Conservation (phyloP, 73 alveolate species). For the Loxodes magnus region DNA sequence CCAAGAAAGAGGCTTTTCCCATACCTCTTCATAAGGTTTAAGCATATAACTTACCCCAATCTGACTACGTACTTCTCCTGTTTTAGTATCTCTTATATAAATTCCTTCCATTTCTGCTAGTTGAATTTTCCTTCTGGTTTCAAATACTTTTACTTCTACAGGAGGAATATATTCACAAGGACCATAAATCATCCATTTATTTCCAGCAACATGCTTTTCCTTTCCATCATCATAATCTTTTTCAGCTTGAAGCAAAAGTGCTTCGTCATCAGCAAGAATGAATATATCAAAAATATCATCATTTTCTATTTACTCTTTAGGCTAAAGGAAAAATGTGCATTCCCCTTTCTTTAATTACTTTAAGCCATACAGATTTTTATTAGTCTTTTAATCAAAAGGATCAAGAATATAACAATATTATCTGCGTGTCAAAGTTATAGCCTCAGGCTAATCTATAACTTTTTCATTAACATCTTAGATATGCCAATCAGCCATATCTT, state of each 20-base stretch:
- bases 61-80: constrained; percentile 60
- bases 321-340: constrained; percentile 46
- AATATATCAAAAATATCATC: constrained; percentile 42
- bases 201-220: constrained; percentile 34
- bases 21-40: constrained; percentile 45
- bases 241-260: constrained; percentile 45
- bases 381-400: constrained; percentile 28
- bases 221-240: constrained; percentile 20
- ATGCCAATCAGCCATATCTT: constrained; percentile 44
- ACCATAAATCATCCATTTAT: constrained; percentile 65
- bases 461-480: constrained; percentile 51
- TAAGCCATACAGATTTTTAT: constrained; percentile 46
- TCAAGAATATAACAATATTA: constrained; percentile 51
- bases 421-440: constrained; percentile 32
- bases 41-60: constrained; percentile 61
- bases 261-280: constrained; percentile 68
- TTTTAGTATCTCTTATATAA: constrained; percentile 49
- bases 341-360: constrained; percentile 52
- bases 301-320: constrained; percentile 53
- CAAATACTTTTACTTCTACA: constrained; percentile 38
- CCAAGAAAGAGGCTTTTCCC: constrained; percentile 42
- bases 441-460: constrained; percentile 20
- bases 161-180: constrained; percentile 68
- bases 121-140: constrained; percentile 51
- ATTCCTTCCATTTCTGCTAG: constrained; percentile 70